Conservation (phyloP, 441 rosid species). For the Pelargonium myrrhifolium region DNA sequence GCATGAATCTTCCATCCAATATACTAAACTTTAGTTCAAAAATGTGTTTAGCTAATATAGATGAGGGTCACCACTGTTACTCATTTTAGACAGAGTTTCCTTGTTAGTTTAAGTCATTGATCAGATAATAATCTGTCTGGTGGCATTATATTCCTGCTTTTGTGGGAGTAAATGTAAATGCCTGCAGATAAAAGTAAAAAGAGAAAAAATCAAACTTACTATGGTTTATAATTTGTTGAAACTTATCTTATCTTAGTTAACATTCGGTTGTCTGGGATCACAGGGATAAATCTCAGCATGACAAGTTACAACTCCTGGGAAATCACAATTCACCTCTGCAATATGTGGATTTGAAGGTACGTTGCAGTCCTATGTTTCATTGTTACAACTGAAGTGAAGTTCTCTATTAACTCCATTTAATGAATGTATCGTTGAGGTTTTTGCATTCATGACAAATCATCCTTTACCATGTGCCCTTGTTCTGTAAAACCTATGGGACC, state of each 20-base stretch:
- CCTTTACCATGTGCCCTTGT: background rate
- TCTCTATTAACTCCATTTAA: background rate
- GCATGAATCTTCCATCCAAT: background rate
- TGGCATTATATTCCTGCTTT: background rate
- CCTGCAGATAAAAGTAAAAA: background rate
- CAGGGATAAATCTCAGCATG: slow-evolving; percentile 65
- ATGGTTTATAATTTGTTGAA: too few species aligned
- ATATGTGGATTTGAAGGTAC: slow-evolving; percentile 60
- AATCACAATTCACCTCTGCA: slow-evolving; percentile 57
- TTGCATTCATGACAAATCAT: background rate
- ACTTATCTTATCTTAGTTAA: slow-evolving; percentile 10
- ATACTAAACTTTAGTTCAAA: too few species aligned
- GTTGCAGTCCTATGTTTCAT: slow-evolving; percentile 18
- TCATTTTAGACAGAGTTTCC: background rate
- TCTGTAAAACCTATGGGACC: background rate
- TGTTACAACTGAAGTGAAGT: background rate
- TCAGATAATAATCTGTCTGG: slow-evolving; percentile 11
- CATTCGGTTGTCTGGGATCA: slow-evolving; percentile 24
- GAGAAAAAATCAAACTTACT: too few species aligned
- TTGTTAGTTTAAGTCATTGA: slow-evolving; percentile 4
- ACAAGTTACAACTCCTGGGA: slow-evolving; percentile 49
- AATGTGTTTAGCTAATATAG: background rate
- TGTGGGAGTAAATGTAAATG: background rate
- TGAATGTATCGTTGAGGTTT: background rate
- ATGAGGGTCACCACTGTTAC: background rate